Conservation (phyloP, 2,329 filamentous ascomycete species). For the Penicillium frequentans region DNA sequence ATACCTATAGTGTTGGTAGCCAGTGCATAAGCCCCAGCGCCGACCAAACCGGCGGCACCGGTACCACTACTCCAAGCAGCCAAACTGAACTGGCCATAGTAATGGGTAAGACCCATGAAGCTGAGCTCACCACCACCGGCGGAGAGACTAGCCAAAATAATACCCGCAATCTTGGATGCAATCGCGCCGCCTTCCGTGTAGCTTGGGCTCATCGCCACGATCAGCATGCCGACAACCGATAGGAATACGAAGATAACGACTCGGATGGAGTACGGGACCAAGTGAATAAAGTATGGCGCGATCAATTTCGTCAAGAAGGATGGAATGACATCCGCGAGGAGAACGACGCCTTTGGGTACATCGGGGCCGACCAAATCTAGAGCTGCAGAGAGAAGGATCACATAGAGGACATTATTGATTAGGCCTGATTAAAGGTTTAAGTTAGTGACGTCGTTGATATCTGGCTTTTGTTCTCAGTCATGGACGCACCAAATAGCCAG, state of each 20-base stretch:
- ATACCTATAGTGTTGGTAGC: slow-evolving; percentile 79
- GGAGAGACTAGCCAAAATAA: slow-evolving; percentile 80
- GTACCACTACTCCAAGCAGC: slow-evolving; percentile 93
- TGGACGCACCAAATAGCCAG: slow-evolving; percentile 79
- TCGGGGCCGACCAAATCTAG: slow-evolving; percentile 87
- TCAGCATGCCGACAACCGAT: slow-evolving; percentile 82
- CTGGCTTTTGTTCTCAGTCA: background rate
- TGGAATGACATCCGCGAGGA: slow-evolving; percentile 89
- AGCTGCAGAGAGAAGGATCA: slow-evolving; percentile 91
- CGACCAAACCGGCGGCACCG: slow-evolving; percentile 81
- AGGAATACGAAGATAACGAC: slow-evolving; percentile 72
- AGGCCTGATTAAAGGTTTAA: slow-evolving; percentile 56
- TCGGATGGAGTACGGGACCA: slow-evolving; percentile 75
- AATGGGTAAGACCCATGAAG: slow-evolving; percentile 89
- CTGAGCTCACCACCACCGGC: slow-evolving; percentile 86
- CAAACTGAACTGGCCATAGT: slow-evolving; percentile 82
- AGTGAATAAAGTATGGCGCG: slow-evolving; percentile 91
- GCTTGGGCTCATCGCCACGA: slow-evolving; percentile 76
- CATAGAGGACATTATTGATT: slow-evolving; percentile 97
- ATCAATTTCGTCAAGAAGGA: slow-evolving; percentile 85
- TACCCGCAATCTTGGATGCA: slow-evolving; percentile 74
- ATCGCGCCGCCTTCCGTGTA: slow-evolving; percentile 60
- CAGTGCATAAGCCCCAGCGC: slow-evolving; percentile 83
- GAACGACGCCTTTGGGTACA: slow-evolving; percentile 86
- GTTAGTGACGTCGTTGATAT: background rate